Base-by-base conservation (phyloP, 768 basidiomycete species). In the Phlegmacium glaucopus region DNA sequence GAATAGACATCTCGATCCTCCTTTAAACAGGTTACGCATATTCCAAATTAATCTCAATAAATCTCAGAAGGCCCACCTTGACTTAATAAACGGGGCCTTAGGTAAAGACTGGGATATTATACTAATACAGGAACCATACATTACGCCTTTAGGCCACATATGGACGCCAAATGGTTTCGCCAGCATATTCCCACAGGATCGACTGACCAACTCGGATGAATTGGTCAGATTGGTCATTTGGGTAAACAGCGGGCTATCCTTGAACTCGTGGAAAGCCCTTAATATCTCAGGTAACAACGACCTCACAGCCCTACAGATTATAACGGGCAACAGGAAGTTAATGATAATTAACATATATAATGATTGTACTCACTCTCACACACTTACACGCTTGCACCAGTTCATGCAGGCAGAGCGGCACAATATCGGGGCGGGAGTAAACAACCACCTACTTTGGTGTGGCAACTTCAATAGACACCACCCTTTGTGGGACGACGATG, bases 11-110 rank as follows among this genome's bases (percentile, higher is more conserved):
- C 30, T 13, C 13, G 8, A 8, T 13, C 13, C 30, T 8, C 8
- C 30, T 8, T 13, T 13, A 32, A 16, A 43, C 28, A 45, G 36
- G 18, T 16, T 45, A 37, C 13, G 44, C 4, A 35, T 45, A 0
- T 34, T 45, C 1, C 44, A 45, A 11, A n/a, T 38, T 6, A 45
- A 45, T 11, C 35, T 45, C 25, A 45, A 45, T 35, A 45, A 45
- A 7, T 45, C 44, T 1, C 13, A n/a, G 6, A 36, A 37, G 13
- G 44, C 44, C 4, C 44, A 45, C 5, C 35, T 17, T 2, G 44
- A 45, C 11, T 22, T 45, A 10, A 22, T 36, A 30, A 36, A 45
- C 34, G 6, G 4, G 2, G 17, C 12, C 1, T 28, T 37, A 15
- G 16, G 22, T 5, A 13, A 36, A 4, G 3, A 22, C 2, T 45